Evolutionary conservation across 139 green algal species (phyloP).

Genomic region (Ostreobium quekettii): DNA sequence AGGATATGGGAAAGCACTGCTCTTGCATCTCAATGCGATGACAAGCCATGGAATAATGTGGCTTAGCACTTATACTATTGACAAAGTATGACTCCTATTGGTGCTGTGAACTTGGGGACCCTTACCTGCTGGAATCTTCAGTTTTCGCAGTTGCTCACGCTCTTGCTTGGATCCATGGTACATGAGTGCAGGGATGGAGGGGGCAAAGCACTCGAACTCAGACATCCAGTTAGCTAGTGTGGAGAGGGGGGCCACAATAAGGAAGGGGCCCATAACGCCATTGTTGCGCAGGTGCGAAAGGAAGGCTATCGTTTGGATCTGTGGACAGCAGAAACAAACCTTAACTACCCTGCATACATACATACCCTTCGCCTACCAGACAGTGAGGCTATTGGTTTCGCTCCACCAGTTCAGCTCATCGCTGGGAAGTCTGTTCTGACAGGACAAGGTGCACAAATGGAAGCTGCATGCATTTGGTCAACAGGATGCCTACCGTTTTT

Average conservation of each 20-base stretch:
- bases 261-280: slow-evolving; percentile 64
- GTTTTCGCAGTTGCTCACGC: slow-evolving; percentile 6
- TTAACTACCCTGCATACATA: background rate
- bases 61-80: too few species aligned
- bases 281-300: slow-evolving; percentile 75
- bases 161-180: slow-evolving; percentile 85
- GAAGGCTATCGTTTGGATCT: slow-evolving; percentile 92
- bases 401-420: background rate
- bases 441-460: background rate
- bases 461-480: background rate
- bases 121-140: background rate
- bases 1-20: too few species aligned
- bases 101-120: too few species aligned
- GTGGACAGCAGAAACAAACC: background rate
- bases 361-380: background rate
- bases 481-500: slow-evolving; percentile 72
- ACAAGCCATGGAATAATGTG: too few species aligned
- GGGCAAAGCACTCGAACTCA: slow-evolving; percentile 83
- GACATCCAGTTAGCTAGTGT: slow-evolving; percentile 89
- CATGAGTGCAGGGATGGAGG: slow-evolving; percentile 67
- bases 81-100: too few species aligned
- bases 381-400: background rate
- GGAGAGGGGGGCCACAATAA: slow-evolving; percentile 84
- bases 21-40: too few species aligned
- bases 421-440: too few species aligned